These are phyloP conservation scores for Terfezia boudieri DNA, from an alignment of 495 filamentous ascomycete species.

Conservation along the genomic window DNA sequence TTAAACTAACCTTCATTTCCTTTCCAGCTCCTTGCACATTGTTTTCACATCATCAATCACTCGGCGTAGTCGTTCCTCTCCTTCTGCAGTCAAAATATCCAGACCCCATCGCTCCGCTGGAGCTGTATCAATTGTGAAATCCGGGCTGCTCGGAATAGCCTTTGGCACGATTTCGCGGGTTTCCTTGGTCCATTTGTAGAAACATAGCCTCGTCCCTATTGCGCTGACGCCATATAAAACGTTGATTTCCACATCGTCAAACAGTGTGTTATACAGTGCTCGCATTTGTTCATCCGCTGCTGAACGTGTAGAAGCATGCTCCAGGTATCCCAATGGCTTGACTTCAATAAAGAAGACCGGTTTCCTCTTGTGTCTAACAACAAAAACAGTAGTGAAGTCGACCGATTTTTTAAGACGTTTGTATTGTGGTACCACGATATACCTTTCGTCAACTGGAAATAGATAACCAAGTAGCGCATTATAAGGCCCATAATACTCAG, in stretches of 20 bases:
- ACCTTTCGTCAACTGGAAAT: constrained; percentile 1
- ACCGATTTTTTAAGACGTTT: constrained; percentile 1
- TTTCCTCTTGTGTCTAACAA: not conserved
- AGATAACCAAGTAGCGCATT: constrained; percentile 1
- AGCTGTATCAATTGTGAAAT: not conserved
- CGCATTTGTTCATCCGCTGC: not conserved
- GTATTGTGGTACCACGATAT: not conserved
- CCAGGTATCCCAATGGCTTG: not conserved
- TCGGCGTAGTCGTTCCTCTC: not conserved
- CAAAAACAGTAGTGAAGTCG: constrained; percentile 1
- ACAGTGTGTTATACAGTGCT: not conserved
- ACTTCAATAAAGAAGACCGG: constrained; percentile 1
- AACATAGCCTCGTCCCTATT: not conserved
- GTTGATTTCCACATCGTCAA: not conserved
- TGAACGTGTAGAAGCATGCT: not conserved
- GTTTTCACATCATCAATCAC: not conserved
- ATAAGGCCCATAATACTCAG: no score
- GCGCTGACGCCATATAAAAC: not conserved
- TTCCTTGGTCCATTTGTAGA: not conserved
- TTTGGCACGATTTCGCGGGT: not conserved
- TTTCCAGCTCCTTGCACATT: not conserved
- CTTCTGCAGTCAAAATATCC: not conserved
- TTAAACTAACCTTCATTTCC: no score
- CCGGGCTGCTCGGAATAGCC: not conserved
- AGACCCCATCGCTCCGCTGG: not conserved